phyloP scores from a whole-genome alignment of 805 yeast genomes.

The Nakazawaea siamensis region DNA sequence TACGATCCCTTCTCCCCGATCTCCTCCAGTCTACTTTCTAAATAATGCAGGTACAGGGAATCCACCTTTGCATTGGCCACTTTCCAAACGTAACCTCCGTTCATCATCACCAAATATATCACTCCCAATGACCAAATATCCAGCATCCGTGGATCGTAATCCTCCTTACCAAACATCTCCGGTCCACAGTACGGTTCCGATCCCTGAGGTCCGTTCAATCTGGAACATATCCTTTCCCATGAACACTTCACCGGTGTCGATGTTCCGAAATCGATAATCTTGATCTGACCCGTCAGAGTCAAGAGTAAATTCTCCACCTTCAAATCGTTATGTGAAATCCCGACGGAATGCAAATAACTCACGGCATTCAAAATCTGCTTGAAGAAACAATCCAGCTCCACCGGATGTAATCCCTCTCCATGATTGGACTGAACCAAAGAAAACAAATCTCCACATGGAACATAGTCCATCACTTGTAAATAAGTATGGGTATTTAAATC shows the following conservation, averaged over 20 bases:
- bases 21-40: conserved; percentile 34
- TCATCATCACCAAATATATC: conserved; percentile 58
- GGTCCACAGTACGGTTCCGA: conserved; percentile 91
- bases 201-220: conserved; percentile 62
- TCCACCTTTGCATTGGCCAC: conserved; percentile 24
- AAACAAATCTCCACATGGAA: conserved; percentile 80
- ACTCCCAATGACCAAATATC: conserved; percentile 91
- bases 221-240: conserved; percentile 69
- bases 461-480: conserved; percentile 92
- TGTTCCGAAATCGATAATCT: conserved; percentile 83
- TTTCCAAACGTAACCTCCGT: conserved; percentile 30
- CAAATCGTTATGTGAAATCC: conserved; percentile 89
- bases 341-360: conserved; percentile 79
- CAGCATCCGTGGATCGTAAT: conserved; percentile 69
- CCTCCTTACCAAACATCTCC: conserved; percentile 58
- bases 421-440: conserved; percentile 44
- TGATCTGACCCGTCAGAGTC: conserved; percentile 56
- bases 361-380: conserved; percentile 81
- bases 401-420: conserved; percentile 43
- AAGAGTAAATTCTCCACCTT: conserved; percentile 82
- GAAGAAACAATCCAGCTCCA: conserved; percentile 83
- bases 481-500: conserved; percentile 61
- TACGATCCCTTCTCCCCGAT: conserved; percentile 30
- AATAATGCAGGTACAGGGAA: conserved; percentile 35
- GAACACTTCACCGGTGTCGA: conserved; percentile 86